Base-by-base conservation (phyloP, 164 flowering plant genomes). In the Annona cherimola region DNA sequence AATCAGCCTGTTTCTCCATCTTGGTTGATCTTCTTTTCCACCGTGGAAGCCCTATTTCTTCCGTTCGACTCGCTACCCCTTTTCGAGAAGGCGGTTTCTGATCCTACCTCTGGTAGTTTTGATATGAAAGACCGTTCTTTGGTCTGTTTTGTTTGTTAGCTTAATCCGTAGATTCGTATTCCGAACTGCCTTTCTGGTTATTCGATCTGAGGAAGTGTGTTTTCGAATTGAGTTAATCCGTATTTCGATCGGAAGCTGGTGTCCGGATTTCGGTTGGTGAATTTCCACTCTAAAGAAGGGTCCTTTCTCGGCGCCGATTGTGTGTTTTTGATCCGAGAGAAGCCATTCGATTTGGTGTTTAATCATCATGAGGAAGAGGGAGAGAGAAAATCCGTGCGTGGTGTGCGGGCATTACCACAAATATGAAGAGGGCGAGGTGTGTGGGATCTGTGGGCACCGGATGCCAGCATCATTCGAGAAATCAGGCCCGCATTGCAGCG, bases 401-500 rank as follows among this genome's bases (percentile, higher is more conserved):
- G 84, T 95, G 66, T 94, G 99, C 75, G 98, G 99, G 65, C 99
- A 95, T 81, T 95, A 93, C 81, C 99, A 95, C 90, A 91, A 95
- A 77, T 91, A 89, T 74, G 98, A 93, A 71, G 93, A 89, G 79
- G 99, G 98, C 0, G 98, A 93, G 75, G 87, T 89, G 43, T 95
- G 99, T 73, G 93, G 92, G 67, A 75, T 90, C 72, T 95, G 99
- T 66, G 99, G 99, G 66, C 99, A 92, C 73, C 88, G 97, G 6
- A 76, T 86, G 70, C 86, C 91, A 16, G 84, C 41, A 0, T 50
- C 80, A 0, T 45, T 84, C 1, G 90, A 86, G 63, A 84, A 78
- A 69, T 40, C 81, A 0, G 67, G 86, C 4, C 42, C 78, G 42
- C 89, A 84, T 20, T 72, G 81, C 67, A 90, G 97, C 71, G 97